Evolutionary conservation across 2,329 filamentous ascomycete genomes (phyloP).

Genomic region (Neoascochyta sp.): DNA sequence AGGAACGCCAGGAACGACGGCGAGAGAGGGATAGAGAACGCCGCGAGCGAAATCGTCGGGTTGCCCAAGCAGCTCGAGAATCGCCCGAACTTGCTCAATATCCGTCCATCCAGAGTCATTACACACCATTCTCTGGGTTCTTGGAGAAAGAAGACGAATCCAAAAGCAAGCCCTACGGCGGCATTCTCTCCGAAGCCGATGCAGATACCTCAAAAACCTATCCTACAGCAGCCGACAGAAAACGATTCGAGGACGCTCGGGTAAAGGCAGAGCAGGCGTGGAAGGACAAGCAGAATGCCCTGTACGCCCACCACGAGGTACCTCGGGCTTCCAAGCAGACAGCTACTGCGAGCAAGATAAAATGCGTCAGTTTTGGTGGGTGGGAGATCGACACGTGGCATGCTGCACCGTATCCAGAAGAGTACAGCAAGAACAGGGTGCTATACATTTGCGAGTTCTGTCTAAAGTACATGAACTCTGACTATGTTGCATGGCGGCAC

Average conservation of each 20-base stretch:
- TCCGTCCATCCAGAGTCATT: slow-evolving; percentile 60
- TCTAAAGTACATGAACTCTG: slow-evolving; percentile 98
- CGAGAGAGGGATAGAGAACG: slow-evolving; percentile 37
- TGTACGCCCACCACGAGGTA: slow-evolving; percentile 63
- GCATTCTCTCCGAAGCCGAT: slow-evolving; percentile 82
- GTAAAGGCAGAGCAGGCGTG: slow-evolving; percentile 90
- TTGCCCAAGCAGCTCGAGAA: slow-evolving; percentile 40
- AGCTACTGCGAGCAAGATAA: slow-evolving; percentile 92
- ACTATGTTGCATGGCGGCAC: slow-evolving; percentile 96
- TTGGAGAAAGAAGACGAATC: slow-evolving; percentile 87
- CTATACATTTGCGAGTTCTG: slow-evolving; percentile 99
- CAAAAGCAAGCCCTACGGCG: slow-evolving; percentile 92
- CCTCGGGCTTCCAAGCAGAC: slow-evolving; percentile 58
- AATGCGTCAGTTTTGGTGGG: slow-evolving; percentile 96
- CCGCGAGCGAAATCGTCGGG: slow-evolving; percentile 46
- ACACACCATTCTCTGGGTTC: slow-evolving; percentile 80
- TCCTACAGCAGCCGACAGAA: slow-evolving; percentile 73
- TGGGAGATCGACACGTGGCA: slow-evolving; percentile 99
- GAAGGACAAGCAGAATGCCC: slow-evolving; percentile 64
- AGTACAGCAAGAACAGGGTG: slow-evolving; percentile 93
- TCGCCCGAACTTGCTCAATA: slow-evolving; percentile 51
- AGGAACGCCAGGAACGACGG: slow-evolving; percentile 31
- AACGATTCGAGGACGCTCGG: slow-evolving; percentile 84
- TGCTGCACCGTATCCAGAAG: slow-evolving; percentile 93
- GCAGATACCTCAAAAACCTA: slow-evolving; percentile 89